Percentiles rank a stretch among this genome's conserved stretches.
phyloP scores from a whole-genome alignment of 345 rosid species.

The Syzygium oleosum region DNA sequence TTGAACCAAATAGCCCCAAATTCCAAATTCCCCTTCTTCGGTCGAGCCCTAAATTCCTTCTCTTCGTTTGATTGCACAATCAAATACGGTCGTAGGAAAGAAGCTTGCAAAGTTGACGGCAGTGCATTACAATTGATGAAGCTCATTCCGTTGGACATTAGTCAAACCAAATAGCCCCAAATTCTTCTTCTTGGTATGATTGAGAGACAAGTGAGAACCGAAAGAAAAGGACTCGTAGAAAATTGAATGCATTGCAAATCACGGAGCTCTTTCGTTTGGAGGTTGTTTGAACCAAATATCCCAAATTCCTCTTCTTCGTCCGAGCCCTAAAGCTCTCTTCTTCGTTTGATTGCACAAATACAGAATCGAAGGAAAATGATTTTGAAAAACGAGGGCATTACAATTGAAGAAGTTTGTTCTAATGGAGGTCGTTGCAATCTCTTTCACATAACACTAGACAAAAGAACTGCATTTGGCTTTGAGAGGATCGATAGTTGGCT shows the following conservation, averaged over 20 bases:
- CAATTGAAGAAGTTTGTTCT: neutral
- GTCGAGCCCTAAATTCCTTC: neutral
- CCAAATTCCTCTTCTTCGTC: neutral
- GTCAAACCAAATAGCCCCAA: neutral
- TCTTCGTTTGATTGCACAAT: neutral
- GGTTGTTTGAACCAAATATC: neutral
- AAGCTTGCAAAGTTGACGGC: neutral
- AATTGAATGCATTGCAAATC: neutral
- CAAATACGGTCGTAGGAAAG: neutral
- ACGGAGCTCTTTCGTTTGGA: neutral
- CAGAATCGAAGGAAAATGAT: neutral
- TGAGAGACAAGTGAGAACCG: neutral
- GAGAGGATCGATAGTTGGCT: neutral
- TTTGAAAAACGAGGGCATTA: neutral
- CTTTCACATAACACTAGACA: neutral
- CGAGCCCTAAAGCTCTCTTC: neutral
- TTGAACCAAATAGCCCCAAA: neutral
- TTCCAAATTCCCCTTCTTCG: neutral
- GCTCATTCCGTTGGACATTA: neutral
- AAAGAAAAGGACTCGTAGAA: too few relatives aligned
- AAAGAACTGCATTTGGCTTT: neutral
- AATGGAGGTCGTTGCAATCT: neutral
- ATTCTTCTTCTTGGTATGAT: neutral
- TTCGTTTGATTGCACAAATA: neutral
- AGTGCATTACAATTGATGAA: neutral